These are phyloP conservation scores for Cornus suecica DNA, from an alignment of 148 eudicot genomes.

Conservation along the genomic window DNA sequence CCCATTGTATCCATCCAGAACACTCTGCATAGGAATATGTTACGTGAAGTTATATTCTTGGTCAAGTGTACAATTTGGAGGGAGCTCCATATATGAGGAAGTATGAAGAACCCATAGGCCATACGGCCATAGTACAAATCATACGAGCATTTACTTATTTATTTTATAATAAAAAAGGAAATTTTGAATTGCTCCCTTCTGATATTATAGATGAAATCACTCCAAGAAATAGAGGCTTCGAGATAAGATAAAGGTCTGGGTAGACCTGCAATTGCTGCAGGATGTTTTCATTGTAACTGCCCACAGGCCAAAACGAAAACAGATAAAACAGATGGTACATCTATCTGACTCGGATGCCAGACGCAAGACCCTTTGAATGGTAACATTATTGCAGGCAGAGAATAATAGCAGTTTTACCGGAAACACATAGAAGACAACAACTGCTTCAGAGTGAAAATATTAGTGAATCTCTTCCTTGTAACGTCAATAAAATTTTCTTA, in stretches of 20 bases:
- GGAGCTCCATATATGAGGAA: conserved; percentile 3
- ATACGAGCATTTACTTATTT: neutral
- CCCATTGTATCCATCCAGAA: conserved; percentile 89
- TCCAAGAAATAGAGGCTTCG: neutral
- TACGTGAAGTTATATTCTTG: neutral
- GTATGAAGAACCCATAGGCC: neutral
- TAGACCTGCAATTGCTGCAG: neutral
- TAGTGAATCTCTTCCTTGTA: neutral
- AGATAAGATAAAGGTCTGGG: neutral
- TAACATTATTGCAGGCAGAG: too few species aligned
- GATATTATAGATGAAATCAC: conserved; percentile 10
- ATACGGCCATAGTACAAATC: neutral
- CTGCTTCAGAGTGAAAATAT: neutral
- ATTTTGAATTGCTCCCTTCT: neutral
- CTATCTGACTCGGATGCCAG: too few species aligned
- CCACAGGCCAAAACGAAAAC: too few species aligned
- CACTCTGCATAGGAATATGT: conserved; percentile 56
- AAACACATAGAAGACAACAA: neutral
- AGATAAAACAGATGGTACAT: too few species aligned
- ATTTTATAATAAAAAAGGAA: neutral
- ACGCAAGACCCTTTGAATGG: too few species aligned
- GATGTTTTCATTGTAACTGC: neutral
- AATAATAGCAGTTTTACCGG: neutral
- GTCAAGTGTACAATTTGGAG: neutral
- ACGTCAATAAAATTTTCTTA: neutral